A percentile compares a stretch with the other conserved stretches of the same genome.
Conservation (phyloP, 805 yeast genomes). For the Millerago galiae region DNA sequence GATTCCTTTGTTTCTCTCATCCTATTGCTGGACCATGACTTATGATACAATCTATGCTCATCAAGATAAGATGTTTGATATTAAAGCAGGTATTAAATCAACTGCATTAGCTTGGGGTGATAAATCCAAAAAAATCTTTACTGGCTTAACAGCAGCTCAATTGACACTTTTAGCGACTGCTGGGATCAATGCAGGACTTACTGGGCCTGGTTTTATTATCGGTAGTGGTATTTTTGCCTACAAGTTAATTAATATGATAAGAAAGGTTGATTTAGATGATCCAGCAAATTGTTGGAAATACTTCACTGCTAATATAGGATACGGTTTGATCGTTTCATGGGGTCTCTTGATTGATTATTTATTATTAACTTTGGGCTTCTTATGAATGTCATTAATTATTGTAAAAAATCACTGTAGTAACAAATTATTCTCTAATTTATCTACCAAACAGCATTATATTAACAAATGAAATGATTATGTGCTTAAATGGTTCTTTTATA, state of each 20-base stretch:
- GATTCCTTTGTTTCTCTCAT: slow-evolving; percentile 68
- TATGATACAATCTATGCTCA: slow-evolving; percentile 97
- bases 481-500: too few species aligned
- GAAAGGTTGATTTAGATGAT: slow-evolving; percentile 66
- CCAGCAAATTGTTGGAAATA: slow-evolving; percentile 80
- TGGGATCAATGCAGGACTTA: slow-evolving; percentile 61
- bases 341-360: slow-evolving; percentile 66
- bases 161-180: slow-evolving; percentile 55
- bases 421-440: too few species aligned
- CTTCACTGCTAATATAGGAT: slow-evolving; percentile 69
- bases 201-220: slow-evolving; percentile 80
- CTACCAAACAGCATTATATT: too few species aligned
- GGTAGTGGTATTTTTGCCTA: slow-evolving; percentile 64
- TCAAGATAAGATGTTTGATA: slow-evolving; percentile 87
- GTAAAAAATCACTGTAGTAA: background rate
- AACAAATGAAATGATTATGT: background rate
- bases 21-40: slow-evolving; percentile 88
- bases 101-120: slow-evolving; percentile 95
- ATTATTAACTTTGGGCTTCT: slow-evolving; percentile 39
- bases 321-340: slow-evolving; percentile 62
- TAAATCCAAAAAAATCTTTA: slow-evolving; percentile 62
- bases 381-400: slow-evolving; percentile 22
- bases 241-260: slow-evolving; percentile 63
- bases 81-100: slow-evolving; percentile 86
- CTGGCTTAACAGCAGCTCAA: slow-evolving; percentile 62